phyloP scores from a whole-genome alignment of 495 filamentous ascomycete genomes.

The Daldinia loculata region DNA sequence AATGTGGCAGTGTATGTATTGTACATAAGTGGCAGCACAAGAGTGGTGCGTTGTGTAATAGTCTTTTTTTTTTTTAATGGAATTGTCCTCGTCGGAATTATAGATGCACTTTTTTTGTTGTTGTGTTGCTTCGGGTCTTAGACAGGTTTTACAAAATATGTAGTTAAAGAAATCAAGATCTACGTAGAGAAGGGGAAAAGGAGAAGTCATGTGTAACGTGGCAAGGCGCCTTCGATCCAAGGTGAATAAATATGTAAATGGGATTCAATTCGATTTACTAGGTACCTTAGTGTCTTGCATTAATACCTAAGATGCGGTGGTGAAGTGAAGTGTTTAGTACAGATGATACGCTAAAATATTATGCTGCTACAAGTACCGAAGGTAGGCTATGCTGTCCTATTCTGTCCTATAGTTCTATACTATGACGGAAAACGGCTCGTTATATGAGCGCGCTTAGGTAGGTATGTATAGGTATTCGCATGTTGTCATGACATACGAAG shows the following conservation, averaged over 20 bases:
- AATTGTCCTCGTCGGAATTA: background rate
- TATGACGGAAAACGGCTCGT: background rate
- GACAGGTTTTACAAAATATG: background rate
- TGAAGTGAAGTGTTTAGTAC: background rate
- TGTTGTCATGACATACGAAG: background rate
- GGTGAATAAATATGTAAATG: slow-evolving; percentile 1
- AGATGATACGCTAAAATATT: background rate
- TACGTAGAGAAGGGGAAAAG: background rate
- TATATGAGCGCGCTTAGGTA: background rate
- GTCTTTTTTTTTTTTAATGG: background rate
- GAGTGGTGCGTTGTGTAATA: background rate
- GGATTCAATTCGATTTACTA: background rate
- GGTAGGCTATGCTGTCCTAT: slow-evolving; percentile 2
- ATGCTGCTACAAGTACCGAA: background rate
- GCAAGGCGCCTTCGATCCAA: background rate
- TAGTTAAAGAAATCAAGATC: background rate
- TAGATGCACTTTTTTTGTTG: background rate
- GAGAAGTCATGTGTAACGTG: background rate
- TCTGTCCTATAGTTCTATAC: background rate
- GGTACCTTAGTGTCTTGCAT: slow-evolving; percentile 1
- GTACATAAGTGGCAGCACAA: background rate
- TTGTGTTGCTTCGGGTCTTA: background rate
- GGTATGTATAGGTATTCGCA: background rate
- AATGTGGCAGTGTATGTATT: slow-evolving; percentile 21
- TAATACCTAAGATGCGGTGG: too few relatives aligned